These are phyloP conservation scores for Calycina marina DNA, from an alignment of 2,329 filamentous ascomycete genomes.

Conservation along the genomic window DNA sequence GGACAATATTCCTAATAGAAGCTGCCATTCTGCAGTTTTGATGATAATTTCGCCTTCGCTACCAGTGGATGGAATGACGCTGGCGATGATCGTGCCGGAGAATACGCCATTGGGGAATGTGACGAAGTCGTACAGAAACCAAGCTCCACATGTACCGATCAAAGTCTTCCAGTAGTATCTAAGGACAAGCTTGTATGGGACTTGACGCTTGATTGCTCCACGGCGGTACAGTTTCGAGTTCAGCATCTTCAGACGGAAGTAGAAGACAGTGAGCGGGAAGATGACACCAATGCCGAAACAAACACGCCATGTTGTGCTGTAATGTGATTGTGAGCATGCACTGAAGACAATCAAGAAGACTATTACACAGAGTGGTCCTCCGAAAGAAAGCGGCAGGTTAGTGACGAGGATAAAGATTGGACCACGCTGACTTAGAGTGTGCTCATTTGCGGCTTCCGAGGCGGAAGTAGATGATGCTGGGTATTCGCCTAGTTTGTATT, in stretches of 20 bases:
- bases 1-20: slow-evolving; percentile 29
- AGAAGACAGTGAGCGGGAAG: slow-evolving; percentile 37
- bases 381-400: slow-evolving; percentile 27
- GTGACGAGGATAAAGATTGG: slow-evolving; percentile 33
- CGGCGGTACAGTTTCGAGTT: slow-evolving; percentile 36
- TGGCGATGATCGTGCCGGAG: slow-evolving; percentile 28
- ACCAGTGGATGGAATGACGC: slow-evolving; percentile 24
- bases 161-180: slow-evolving; percentile 40
- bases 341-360: slow-evolving; percentile 32
- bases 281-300: slow-evolving; percentile 34
- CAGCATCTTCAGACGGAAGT: slow-evolving; percentile 38
- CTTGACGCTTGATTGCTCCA: slow-evolving; percentile 35
- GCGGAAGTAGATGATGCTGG: slow-evolving; percentile 31
- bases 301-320: slow-evolving; percentile 30
- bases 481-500: slow-evolving; percentile 30
- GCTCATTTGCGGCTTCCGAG: slow-evolving; percentile 33
- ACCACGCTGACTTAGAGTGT: slow-evolving; percentile 25
- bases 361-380: slow-evolving; percentile 28
- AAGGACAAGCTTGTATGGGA: slow-evolving; percentile 35
- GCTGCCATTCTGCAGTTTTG: slow-evolving; percentile 32
- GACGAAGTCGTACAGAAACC: slow-evolving; percentile 35
- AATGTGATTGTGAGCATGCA: slow-evolving; percentile 22
- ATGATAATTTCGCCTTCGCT: slow-evolving; percentile 20
- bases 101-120: slow-evolving; percentile 31
- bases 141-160: slow-evolving; percentile 35